Conservation (phyloP, 371 early-diverging fungal species). For the Coemansia sp. region DNA sequence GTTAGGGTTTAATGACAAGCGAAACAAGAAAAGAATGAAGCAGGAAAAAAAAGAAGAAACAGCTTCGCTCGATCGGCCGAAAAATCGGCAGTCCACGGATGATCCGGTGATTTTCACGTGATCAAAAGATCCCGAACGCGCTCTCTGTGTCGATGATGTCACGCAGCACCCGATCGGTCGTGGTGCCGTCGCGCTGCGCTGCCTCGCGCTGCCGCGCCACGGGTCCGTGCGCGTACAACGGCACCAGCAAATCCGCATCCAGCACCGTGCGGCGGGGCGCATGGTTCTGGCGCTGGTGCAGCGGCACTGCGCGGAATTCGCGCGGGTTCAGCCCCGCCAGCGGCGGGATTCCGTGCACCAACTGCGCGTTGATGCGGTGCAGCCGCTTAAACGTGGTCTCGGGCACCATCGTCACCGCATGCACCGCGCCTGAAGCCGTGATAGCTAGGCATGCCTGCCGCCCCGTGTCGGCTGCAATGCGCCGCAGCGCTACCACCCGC, state of each 20-base stretch:
- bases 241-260: conserved; percentile 83
- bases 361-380: conserved; percentile 74
- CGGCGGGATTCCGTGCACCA: conserved; percentile 79
- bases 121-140: conserved; percentile 24
- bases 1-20: no score
- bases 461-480: conserved; percentile 34
- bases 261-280: conserved; percentile 64
- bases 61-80: no score
- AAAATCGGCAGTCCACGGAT: no score
- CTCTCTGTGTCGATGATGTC: conserved; percentile 54
- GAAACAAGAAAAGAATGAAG: no score
- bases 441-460: conserved; percentile 25
- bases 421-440: conserved; percentile 34
- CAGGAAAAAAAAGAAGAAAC: no score
- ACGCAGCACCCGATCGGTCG: conserved; percentile 75
- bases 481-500: conserved; percentile 64
- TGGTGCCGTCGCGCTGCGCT: conserved; percentile 87
- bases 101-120: not conserved
- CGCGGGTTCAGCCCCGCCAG: conserved; percentile 91
- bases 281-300: conserved; percentile 57
- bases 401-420: conserved; percentile 66
- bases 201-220: conserved; percentile 74
- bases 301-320: conserved; percentile 65
- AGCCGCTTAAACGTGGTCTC: conserved; percentile 91
- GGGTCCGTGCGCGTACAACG: conserved; percentile 65